Evolutionary conservation across 768 basidiomycete species (phyloP).

Genomic region (Rhodotorula babjevae): DNA sequence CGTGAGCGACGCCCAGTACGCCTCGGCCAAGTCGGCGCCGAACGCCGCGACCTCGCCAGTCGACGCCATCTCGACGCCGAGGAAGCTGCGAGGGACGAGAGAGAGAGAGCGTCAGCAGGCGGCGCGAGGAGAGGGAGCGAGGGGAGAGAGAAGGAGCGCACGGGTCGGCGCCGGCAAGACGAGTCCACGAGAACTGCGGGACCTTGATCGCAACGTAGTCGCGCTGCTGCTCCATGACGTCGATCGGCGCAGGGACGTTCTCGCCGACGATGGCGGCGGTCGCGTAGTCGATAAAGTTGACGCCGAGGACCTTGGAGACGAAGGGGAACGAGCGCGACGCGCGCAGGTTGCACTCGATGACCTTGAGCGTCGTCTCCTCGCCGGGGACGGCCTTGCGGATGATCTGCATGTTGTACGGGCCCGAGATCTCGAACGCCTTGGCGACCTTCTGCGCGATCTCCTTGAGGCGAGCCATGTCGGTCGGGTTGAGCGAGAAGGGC

Average conservation of each 20-base stretch:
- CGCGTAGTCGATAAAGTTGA: conserved; percentile 94
- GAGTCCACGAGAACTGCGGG: conserved; percentile 80
- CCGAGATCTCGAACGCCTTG: conserved; percentile 88
- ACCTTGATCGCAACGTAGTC: conserved; percentile 93
- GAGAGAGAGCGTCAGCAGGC: neutral
- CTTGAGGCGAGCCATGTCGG: conserved; percentile 82
- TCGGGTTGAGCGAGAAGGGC: conserved; percentile 70
- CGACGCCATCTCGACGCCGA: conserved; percentile 40
- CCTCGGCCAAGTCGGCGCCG: conserved; percentile 87
- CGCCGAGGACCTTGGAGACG: conserved; percentile 94
- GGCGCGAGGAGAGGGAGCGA: conserved; percentile 40
- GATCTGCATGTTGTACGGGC: conserved; percentile 99
- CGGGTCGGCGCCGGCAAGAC: conserved; percentile 89
- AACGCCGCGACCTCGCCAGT: conserved; percentile 81
- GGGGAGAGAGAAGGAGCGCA: conserved; percentile 68
- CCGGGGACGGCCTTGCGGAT: conserved; percentile 70
- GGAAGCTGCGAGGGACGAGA: neutral
- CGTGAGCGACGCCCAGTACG: conserved; percentile 87
- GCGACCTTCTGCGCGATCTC: conserved; percentile 92
- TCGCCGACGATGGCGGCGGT: conserved; percentile 78
- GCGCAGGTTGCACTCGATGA: conserved; percentile 97
- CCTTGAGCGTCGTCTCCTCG: conserved; percentile 69
- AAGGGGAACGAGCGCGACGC: conserved; percentile 99
- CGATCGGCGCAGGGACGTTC: conserved; percentile 78
- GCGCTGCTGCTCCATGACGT: conserved; percentile 80